Evolutionary conservation across 495 filamentous ascomycete species (phyloP).

Genomic region (Sordaria brevicollis): DNA sequence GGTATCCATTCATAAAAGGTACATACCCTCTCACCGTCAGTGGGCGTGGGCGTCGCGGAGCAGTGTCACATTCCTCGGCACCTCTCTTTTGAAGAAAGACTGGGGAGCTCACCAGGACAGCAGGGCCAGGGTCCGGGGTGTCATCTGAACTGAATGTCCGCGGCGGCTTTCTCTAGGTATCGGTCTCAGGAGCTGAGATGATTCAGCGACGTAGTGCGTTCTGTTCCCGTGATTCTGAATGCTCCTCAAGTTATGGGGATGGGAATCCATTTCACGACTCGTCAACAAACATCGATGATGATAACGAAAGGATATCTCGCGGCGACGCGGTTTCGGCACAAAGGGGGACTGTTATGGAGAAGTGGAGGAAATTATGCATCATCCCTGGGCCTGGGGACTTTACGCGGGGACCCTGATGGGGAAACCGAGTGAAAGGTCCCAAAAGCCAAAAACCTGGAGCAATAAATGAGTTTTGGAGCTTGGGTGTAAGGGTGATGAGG

Average conservation of each 20-base stretch:
- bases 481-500: no score
- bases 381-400: neutral
- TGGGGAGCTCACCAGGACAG: neutral
- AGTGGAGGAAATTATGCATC: neutral
- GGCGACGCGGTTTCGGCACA: neutral
- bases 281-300: neutral
- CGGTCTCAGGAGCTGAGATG: no score
- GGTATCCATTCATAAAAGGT: neutral
- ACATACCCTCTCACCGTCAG: neutral
- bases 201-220: neutral
- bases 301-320: neutral
- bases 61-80: neutral
- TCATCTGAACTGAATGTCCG: no score
- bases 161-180: no score
- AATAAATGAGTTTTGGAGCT: neutral
- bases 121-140: no score
- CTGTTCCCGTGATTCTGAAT: neutral
- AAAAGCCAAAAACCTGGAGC: neutral
- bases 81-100: no score
- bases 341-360: no score
- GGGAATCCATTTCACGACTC: neutral
- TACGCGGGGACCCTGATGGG: neutral
- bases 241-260: neutral
- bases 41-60: neutral
- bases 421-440: no score